Evolutionary conservation across 2,329 filamentous ascomycete genomes (phyloP).

Genomic region (Pezicula radicicola): DNA sequence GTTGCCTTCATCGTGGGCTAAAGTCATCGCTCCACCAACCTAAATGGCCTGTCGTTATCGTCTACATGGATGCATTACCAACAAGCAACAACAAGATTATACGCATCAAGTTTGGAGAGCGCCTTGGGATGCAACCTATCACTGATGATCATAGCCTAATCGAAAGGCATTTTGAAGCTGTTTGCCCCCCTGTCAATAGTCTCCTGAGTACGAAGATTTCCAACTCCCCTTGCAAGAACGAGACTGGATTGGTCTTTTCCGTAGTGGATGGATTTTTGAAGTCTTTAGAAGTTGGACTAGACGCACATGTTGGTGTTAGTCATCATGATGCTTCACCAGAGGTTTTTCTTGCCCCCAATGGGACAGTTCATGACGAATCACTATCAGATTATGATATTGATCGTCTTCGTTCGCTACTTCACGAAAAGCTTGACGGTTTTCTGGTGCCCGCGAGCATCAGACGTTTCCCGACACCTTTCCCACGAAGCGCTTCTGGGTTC

Average conservation of each 20-base stretch:
- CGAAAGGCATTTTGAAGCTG: conserved; percentile 46
- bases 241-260: conserved; percentile 22
- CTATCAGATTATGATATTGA: background rate
- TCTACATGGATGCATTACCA: conserved; percentile 53
- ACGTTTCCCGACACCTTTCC: conserved; percentile 6
- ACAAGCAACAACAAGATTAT: conserved; percentile 57
- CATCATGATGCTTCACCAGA: conserved; percentile 5
- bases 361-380: background rate
- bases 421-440: conserved; percentile 7
- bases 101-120: conserved; percentile 47
- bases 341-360: conserved; percentile 5
- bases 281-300: conserved; percentile 1
- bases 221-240: conserved; percentile 30
- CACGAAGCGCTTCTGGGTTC: background rate
- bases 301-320: conserved; percentile 2
- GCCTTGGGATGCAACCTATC: conserved; percentile 41
- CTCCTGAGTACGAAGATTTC: conserved; percentile 39
- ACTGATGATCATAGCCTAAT: conserved; percentile 41
- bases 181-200: conserved; percentile 45
- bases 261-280: background rate
- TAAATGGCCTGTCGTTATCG: conserved; percentile 49
- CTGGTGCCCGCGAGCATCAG: conserved; percentile 6
- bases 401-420: background rate
- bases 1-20: conserved; percentile 43
- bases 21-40: conserved; percentile 45